Conservation (phyloP, 495 filamentous ascomycete genomes). For the Choiromyces venosus region DNA sequence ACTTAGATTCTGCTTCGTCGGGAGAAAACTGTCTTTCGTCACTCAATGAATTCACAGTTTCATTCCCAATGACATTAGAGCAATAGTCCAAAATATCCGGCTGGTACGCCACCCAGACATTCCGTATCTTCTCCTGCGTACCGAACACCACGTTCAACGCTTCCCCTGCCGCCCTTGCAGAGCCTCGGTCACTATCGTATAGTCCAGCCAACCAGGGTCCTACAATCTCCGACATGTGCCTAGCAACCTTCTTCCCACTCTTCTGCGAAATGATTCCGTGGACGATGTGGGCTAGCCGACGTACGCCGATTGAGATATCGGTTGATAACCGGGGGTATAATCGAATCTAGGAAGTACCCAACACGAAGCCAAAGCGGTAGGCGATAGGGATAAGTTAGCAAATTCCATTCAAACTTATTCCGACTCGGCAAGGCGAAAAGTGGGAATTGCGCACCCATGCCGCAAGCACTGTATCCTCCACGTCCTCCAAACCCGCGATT, state of each 20-base stretch:
- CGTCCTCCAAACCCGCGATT: constrained; percentile 51
- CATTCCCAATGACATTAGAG: constrained; percentile 64
- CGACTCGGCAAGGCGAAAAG: constrained; percentile 10
- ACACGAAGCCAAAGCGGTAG: constrained; percentile 8
- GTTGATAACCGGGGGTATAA: constrained; percentile 83
- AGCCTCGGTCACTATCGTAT: constrained; percentile 74
- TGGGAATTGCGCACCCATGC: constrained; percentile 64
- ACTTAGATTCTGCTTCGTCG: constrained; percentile 80
- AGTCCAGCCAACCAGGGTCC: constrained; percentile 83
- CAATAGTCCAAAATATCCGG: constrained; percentile 72
- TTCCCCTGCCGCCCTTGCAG: constrained; percentile 65
- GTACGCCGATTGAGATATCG: constrained; percentile 77
- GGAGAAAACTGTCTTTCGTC: constrained; percentile 76
- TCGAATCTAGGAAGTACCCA: constrained; percentile 55
- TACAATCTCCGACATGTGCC: constrained; percentile 65
- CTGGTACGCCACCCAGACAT: constrained; percentile 73
- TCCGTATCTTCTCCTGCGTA: constrained; percentile 67
- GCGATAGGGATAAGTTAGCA: constrained; percentile 19
- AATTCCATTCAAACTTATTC: constrained; percentile 31
- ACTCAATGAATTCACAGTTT: constrained; percentile 74
- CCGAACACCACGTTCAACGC: constrained; percentile 67
- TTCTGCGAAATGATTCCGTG: constrained; percentile 67
- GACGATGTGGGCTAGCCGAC: constrained; percentile 71
- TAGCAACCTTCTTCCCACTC: constrained; percentile 73
- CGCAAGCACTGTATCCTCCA: constrained; percentile 71